Conservation (phyloP, 352 stramenopile species). For the Globisporangium nagaii region DNA sequence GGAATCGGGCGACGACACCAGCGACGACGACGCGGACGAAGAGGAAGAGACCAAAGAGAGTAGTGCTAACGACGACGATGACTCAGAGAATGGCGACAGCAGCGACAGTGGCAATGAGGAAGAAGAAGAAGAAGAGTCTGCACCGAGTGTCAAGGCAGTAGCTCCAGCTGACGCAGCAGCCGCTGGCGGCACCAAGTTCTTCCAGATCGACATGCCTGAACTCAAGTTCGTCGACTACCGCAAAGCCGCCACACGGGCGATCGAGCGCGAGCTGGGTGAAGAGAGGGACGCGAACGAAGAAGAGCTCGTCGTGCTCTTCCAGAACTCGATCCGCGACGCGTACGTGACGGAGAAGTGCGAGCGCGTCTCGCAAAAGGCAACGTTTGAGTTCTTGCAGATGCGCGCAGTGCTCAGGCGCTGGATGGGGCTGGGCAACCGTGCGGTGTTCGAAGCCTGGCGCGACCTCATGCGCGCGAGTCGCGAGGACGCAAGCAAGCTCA, state of each 20-base stretch:
- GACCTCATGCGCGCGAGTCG: conserved; percentile 35
- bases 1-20: conserved; percentile 10
- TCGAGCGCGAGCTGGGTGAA: conserved; percentile 32
- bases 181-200: conserved; percentile 19
- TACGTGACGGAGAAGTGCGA: conserved; percentile 48
- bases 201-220: conserved; percentile 47
- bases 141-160: not conserved
- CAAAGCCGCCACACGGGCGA: conserved; percentile 23
- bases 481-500: conserved; percentile 21
- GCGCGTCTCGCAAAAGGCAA: conserved; percentile 37
- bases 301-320: conserved; percentile 39
- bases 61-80: conserved; percentile 2
- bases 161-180: not conserved
- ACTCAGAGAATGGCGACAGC: conserved; percentile 10
- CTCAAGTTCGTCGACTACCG: conserved; percentile 41
- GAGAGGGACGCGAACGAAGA: conserved; percentile 29
- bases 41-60: conserved; percentile 13
- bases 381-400: conserved; percentile 57
- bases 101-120: conserved; percentile 10
- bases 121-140: conserved; percentile 6
- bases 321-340: conserved; percentile 32
- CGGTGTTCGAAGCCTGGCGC: conserved; percentile 58
- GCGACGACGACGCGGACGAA: conserved; percentile 11
- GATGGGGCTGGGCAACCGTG: conserved; percentile 42
- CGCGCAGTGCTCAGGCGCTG: conserved; percentile 45